A percentile compares a stretch with the other conserved stretches of the same genome.
These are phyloP conservation scores for Penicillium arizonense DNA, from an alignment of 495 filamentous ascomycete species.

Conservation along the genomic window DNA sequence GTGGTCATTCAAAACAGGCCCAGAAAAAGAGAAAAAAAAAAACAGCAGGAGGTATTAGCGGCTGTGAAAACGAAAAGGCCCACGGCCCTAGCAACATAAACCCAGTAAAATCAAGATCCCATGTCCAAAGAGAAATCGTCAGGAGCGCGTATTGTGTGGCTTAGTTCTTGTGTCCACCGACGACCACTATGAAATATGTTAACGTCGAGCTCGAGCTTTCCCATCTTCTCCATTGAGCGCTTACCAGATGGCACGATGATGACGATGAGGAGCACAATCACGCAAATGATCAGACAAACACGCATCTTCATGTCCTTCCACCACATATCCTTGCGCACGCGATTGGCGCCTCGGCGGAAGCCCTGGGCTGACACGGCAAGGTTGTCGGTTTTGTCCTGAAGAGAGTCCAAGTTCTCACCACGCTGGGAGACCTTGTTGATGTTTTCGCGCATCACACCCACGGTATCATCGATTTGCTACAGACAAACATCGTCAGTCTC, in stretches of 20 bases:
- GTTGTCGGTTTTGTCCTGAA: constrained; percentile 96
- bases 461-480: constrained; percentile 95
- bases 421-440: constrained; percentile 91
- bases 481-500: constrained; percentile 15
- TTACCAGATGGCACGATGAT: constrained; percentile 86
- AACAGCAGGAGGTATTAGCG: constrained; percentile 45
- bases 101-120: constrained; percentile 31
- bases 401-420: constrained; percentile 82
- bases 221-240: constrained; percentile 1
- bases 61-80: constrained; percentile 37
- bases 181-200: constrained; percentile 28
- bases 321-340: constrained; percentile 93
- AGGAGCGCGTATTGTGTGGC: constrained; percentile 24
- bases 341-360: constrained; percentile 93
- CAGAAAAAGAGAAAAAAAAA: constrained; percentile 21
- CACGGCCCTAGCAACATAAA: constrained; percentile 31
- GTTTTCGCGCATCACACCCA: constrained; percentile 90
- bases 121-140: constrained; percentile 31
- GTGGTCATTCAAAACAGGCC: constrained; percentile 46
- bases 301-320: constrained; percentile 99
- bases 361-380: constrained; percentile 85
- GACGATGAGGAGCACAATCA: constrained; percentile 83
- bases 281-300: constrained; percentile 85
- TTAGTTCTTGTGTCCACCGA: constrained; percentile 24
- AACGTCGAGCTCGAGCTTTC: constrained; percentile 11